Evolutionary conservation across 2,329 filamentous ascomycete genomes (phyloP).

Genomic region (Epichloe gansuensis): DNA sequence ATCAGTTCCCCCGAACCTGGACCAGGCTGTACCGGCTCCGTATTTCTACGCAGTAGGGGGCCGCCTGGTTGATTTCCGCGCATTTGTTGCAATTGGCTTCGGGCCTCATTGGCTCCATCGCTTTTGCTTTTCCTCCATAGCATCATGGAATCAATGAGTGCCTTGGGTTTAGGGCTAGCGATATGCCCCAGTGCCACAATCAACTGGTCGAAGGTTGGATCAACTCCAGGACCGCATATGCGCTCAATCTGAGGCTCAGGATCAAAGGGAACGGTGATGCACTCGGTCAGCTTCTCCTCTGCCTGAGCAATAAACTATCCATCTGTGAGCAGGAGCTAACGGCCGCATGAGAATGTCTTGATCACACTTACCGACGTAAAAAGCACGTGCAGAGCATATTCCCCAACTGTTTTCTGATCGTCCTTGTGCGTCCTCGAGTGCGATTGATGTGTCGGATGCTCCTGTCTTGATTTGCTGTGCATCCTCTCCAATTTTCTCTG

Average conservation of each 20-base stretch:
- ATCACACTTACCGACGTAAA: constrained; percentile 65
- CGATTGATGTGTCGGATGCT: constrained; percentile 63
- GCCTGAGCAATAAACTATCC: constrained; percentile 78
- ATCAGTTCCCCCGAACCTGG: constrained; percentile 15
- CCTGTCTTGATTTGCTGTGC: constrained; percentile 56
- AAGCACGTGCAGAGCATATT: constrained; percentile 92
- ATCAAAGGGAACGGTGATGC: constrained; percentile 67
- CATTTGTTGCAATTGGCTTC: constrained; percentile 43
- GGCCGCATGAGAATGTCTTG: background rate
- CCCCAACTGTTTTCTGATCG: constrained; percentile 86
- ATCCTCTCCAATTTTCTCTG: constrained; percentile 47
- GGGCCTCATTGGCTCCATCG: constrained; percentile 66
- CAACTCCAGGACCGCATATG: constrained; percentile 81
- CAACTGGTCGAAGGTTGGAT: constrained; percentile 84
- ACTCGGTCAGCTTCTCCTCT: constrained; percentile 90
- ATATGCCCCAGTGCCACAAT: constrained; percentile 91
- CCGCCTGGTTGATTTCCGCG: constrained; percentile 30
- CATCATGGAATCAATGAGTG: constrained; percentile 94
- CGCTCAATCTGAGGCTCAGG: constrained; percentile 75
- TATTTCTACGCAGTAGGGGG: constrained; percentile 57
- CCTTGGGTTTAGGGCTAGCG: constrained; percentile 84
- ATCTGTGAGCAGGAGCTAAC: constrained; percentile 9
- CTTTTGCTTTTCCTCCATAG: constrained; percentile 95
- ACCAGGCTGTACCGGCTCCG: constrained; percentile 50
- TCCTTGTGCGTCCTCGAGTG: constrained; percentile 60